A percentile compares a stretch with the other conserved stretches of the same genome.
Evolutionary conservation across 1,284 basidiomycete species (phyloP).

Genomic region (Coniophora puteana): DNA sequence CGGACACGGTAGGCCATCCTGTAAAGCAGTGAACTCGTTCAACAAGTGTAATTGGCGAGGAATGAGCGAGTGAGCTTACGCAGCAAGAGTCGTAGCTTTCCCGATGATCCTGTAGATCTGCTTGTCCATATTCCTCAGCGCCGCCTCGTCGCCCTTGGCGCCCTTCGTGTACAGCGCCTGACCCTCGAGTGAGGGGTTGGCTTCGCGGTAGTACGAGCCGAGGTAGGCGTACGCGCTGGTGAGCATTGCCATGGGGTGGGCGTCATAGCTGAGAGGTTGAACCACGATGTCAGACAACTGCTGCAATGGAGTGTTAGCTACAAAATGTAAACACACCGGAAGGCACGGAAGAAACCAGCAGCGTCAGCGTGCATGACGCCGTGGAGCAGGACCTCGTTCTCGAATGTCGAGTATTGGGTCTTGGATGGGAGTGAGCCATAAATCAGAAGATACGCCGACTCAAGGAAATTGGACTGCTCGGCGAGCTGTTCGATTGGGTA

Average conservation of each 20-base stretch:
- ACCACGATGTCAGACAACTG: conserved; percentile 1
- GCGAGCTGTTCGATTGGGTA: conserved; percentile 91
- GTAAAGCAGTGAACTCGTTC: neutral
- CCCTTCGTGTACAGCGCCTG: conserved; percentile 76
- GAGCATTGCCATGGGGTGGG: conserved; percentile 86
- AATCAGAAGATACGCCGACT: conserved; percentile 82
- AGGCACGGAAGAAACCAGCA: conserved; percentile 76
- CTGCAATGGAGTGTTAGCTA: neutral
- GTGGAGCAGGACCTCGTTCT: conserved; percentile 77
- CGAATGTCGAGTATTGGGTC: conserved; percentile 58
- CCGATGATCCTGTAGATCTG: conserved; percentile 86
- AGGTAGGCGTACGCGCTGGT: conserved; percentile 83
- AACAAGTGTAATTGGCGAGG: neutral
- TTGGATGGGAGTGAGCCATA: conserved; percentile 80
- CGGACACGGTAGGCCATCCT: conserved; percentile 88
- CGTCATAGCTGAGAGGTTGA: conserved; percentile 60
- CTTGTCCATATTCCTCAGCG: conserved; percentile 80
- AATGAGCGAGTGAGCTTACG: conserved; percentile 44
- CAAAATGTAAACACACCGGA: conserved; percentile 59
- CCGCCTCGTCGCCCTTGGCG: conserved; percentile 49
- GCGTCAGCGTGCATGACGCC: conserved; percentile 75
- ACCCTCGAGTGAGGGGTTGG: conserved; percentile 77
- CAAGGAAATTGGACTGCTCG: conserved; percentile 72
- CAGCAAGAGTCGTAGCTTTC: conserved; percentile 83
- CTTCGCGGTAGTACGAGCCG: conserved; percentile 81